Evolutionary conservation across 768 basidiomycete species (phyloP), one percentile per base, ranked within the genome.

Genomic region (Mrakia frigida): DNA sequence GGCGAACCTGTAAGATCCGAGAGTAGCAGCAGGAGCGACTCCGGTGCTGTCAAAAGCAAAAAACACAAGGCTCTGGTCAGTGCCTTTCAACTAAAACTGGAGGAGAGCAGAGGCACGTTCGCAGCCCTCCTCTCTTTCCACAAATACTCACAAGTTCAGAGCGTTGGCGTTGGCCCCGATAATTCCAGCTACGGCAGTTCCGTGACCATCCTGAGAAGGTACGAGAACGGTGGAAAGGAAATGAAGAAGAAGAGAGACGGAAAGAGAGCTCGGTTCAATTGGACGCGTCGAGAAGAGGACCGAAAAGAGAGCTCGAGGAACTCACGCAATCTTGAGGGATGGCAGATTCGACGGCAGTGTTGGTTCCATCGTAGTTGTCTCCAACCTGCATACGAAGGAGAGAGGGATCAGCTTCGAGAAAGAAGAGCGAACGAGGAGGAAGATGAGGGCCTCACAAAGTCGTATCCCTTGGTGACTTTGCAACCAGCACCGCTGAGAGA

Each of bases 11-110:
- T 72, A 72, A 18, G 70, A n/a, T 37, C 46, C 86, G 52, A 90
- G 82, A 2, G 86, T 86, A 0, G 90, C 88, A 1, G 86, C 85
- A 75, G 87, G 90, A 3, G 91, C 90, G 56, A 90, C 90, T 74
- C 91, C 70, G 68, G 87, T 88, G 80, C 91, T 87, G 82, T 88
- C 10, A 35, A 39, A 11, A 50, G 82, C 80, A 80, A 90, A 91
- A 50, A 50, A 50, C 46, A 16, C 5, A 50, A 2, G 2, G 46
- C n/a, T 1, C 14, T 83, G 63, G 63, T 37, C 63, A 35, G 56
- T n/a, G n/a, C n/a, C 23, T 60, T 25, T 31, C 28, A 23, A 25
- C 28, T 9, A 9, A 25, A 31, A 31, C 31, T 11, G 35, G 18
- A 63, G 61, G 35, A 63, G 18, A 63, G n/a, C 16, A 63, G 23